Evolutionary conservation across 2,329 filamentous ascomycete genomes (phyloP).

Genomic region (Fusarium marasasianum): DNA sequence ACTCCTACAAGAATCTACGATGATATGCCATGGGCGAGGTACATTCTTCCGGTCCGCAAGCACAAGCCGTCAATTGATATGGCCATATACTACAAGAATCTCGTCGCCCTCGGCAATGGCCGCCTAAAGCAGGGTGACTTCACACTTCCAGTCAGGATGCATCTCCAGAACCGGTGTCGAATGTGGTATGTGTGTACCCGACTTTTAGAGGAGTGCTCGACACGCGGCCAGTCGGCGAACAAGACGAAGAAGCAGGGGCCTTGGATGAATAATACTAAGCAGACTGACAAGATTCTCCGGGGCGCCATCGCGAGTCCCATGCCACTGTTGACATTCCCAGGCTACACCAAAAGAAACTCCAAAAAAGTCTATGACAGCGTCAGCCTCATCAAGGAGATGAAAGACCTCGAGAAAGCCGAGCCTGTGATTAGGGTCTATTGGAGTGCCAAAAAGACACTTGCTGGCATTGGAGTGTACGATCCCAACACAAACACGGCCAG

Average conservation of each 20-base stretch:
- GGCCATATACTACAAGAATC: background rate
- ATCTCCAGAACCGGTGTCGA: background rate
- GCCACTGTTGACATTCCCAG: background rate
- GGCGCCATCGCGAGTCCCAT: background rate
- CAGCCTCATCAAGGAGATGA: background rate
- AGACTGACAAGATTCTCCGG: background rate
- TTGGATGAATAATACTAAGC: background rate
- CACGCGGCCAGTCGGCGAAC: background rate
- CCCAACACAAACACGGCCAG: background rate
- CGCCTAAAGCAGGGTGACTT: background rate
- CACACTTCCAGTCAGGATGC: background rate
- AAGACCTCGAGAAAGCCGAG: background rate
- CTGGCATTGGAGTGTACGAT: background rate
- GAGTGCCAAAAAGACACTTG: background rate
- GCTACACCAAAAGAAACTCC: fast-evolving
- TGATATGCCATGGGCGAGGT: background rate
- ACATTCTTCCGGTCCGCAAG: fast-evolving
- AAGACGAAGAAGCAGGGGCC: background rate
- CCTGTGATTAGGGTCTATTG: background rate
- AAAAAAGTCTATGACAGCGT: background rate
- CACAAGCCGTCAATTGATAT: background rate
- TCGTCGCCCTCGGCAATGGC: background rate
- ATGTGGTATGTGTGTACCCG: background rate
- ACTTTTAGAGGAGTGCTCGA: background rate
- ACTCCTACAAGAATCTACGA: background rate